phyloP scores from a whole-genome alignment of 2,329 filamentous ascomycete species.

The Bipolaris cookei region DNA sequence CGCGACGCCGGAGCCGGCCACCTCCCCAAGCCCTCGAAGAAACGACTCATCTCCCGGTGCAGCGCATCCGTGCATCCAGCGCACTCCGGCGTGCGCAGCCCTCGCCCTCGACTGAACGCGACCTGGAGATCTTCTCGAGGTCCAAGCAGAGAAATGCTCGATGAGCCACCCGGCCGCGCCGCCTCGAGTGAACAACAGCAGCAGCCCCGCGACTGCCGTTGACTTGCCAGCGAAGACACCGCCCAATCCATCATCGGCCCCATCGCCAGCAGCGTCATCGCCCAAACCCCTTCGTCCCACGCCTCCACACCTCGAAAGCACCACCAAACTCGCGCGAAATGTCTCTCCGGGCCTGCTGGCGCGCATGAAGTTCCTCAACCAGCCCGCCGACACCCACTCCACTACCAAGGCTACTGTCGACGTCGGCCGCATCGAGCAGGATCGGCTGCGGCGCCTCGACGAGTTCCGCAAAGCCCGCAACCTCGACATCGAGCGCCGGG shows the following conservation, averaged over 20 bases:
- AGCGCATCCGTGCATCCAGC: slow-evolving; percentile 24
- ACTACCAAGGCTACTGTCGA: slow-evolving; percentile 32
- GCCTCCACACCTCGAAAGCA: slow-evolving; percentile 31
- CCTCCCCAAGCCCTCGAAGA: neutral
- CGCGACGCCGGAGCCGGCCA: slow-evolving; percentile 9
- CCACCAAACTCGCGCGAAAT: slow-evolving; percentile 48
- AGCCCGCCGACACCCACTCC: slow-evolving; percentile 37
- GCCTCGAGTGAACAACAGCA: slow-evolving; percentile 24
- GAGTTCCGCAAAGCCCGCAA: slow-evolving; percentile 65
- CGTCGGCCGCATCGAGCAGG: slow-evolving; percentile 73
- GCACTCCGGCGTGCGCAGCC: slow-evolving; percentile 22
- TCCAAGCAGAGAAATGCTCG: slow-evolving; percentile 30
- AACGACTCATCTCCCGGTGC: slow-evolving; percentile 21
- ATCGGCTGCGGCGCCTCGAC: slow-evolving; percentile 73
- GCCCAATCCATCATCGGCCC: slow-evolving; percentile 13
- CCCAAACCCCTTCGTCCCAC: slow-evolving; percentile 20
- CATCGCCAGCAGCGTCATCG: slow-evolving; percentile 19
- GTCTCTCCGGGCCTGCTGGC: slow-evolving; percentile 53
- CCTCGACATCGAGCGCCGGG: slow-evolving; percentile 66
- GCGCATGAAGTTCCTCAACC: slow-evolving; percentile 54
- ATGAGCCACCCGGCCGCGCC: slow-evolving; percentile 32
- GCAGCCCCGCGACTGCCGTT: slow-evolving; percentile 32
- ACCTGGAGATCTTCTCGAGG: slow-evolving; percentile 27
- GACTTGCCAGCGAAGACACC: slow-evolving; percentile 30
- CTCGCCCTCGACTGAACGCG: slow-evolving; percentile 20